These are phyloP conservation scores for Trichosanthes truncata DNA, from an alignment of 306 rosid species.

Conservation along the genomic window DNA sequence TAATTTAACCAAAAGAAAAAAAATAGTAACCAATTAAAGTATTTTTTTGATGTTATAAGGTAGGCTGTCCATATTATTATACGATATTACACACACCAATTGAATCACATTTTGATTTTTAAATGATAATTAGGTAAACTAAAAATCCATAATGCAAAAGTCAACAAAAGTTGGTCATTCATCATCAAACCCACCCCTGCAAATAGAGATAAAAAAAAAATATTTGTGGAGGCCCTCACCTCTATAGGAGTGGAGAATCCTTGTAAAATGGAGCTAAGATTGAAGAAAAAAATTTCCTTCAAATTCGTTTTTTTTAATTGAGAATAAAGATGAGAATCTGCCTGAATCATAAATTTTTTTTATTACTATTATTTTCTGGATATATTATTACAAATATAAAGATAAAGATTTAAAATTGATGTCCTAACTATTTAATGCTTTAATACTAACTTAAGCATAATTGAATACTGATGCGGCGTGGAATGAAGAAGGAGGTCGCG, in stretches of 20 bases:
- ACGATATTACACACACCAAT: background rate
- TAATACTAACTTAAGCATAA: too few species aligned
- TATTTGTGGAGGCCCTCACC: background rate
- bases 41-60: background rate
- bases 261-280: background rate
- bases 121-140: background rate
- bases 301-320: too few species aligned
- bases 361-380: too few species aligned
- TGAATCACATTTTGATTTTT: background rate
- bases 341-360: background rate
- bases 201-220: background rate
- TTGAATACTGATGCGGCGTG: too few species aligned
- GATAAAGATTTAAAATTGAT: too few species aligned
- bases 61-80: background rate
- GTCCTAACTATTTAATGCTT: too few species aligned
- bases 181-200: background rate
- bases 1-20: background rate
- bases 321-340: too few species aligned
- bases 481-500: too few species aligned
- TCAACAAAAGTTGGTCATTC: background rate
- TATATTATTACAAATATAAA: too few species aligned
- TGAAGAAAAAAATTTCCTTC: background rate
- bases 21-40: background rate
- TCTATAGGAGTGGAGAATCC: background rate
- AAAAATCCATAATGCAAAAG: background rate